Percentiles rank a stretch among this genome's conserved stretches.
Evolutionary conservation across 129 eudicot genomes (phyloP).

Genomic region (Deinandra increscens): DNA sequence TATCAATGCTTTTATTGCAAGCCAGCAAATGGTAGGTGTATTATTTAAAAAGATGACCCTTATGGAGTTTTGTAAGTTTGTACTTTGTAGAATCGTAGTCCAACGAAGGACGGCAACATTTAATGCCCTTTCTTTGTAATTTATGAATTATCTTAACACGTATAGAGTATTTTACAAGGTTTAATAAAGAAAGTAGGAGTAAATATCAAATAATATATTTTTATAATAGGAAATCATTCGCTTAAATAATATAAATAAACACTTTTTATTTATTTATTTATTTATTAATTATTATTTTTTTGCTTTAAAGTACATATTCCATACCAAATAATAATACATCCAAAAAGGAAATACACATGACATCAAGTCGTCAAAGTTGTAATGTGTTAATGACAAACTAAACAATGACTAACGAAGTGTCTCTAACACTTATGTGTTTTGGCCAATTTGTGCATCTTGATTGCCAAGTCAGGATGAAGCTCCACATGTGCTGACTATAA

Average conservation of each 20-base stretch:
- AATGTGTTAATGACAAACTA: slow-evolving; percentile 5
- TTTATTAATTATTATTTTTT: too few species aligned
- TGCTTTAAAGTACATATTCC: too few species aligned
- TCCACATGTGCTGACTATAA: slow-evolving; percentile 64
- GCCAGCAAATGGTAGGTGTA: slow-evolving; percentile 8
- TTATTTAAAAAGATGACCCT: background rate
- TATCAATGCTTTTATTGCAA: background rate
- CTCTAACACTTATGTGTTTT: slow-evolving; percentile 87
- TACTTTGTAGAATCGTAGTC: too few species aligned
- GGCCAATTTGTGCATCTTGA: slow-evolving; percentile 91
- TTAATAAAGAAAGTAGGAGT: too few species aligned
- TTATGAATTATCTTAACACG: background rate
- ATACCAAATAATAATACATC: too few species aligned
- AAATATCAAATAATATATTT: too few species aligned
- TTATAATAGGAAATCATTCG: too few species aligned
- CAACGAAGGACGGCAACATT: background rate
- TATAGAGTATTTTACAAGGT: background rate
- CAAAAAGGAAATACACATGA: too few species aligned
- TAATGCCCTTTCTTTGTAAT: background rate
- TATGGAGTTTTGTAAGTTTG: background rate
- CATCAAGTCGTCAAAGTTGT: too few species aligned
- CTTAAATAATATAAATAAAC: too few species aligned
- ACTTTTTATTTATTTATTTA: too few species aligned
- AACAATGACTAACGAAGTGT: slow-evolving; percentile 70
- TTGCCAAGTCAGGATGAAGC: slow-evolving; percentile 77